Base-by-base conservation (phyloP, 768 basidiomycete species). In the Suillus subalutaceus region DNA sequence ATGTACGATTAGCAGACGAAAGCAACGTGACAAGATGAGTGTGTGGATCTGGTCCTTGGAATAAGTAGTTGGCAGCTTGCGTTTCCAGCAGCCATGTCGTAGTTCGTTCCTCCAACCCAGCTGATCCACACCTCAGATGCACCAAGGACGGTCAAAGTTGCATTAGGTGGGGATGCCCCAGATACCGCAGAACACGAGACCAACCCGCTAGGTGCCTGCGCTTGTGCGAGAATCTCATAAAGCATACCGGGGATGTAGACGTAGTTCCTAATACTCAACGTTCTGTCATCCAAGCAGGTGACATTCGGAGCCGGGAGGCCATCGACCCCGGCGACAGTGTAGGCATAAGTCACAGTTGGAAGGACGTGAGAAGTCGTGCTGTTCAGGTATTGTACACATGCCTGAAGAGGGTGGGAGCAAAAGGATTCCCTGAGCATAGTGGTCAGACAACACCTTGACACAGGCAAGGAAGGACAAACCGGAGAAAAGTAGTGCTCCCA, bases 81-180 rank as follows among this genome's bases (percentile, higher is more conserved):
- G 67, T 85, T 82, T 38, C 91, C 91, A 1, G 90, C 86, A 67
- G 84, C 74, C 75, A 87, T 85, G 66, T 85, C 79, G 72, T 88
- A 92, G 57, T 91, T 83, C 18, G 91, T 92, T 37, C 83, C 89
- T n/a, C 90, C 91, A 20, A 87, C 85, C 90, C 90, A 92, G 8
- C 86, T 84, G 69, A 91, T 76, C 88, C 86, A 90, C 0, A 87
- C 81, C 65, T 88, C 86, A 2, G 78, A 77, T 35, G 84, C 79
- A 23, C 79, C 74, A 8, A 72, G 73, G 16, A 92, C 79, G 40
- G 75, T 76, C 26, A 92, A 64, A 2, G 84, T 84, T 30, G 83
- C 83, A 63, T 86, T 87, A 9, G 78, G 75, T 6, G 79, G 73
- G 38, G 57, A 68, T 43, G 74, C 71, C 12, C 72, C 72, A 32